Evolutionary conservation across 108 stramenopile genomes (phyloP).

Genomic region (Cyclostephanos invisitatus): DNA sequence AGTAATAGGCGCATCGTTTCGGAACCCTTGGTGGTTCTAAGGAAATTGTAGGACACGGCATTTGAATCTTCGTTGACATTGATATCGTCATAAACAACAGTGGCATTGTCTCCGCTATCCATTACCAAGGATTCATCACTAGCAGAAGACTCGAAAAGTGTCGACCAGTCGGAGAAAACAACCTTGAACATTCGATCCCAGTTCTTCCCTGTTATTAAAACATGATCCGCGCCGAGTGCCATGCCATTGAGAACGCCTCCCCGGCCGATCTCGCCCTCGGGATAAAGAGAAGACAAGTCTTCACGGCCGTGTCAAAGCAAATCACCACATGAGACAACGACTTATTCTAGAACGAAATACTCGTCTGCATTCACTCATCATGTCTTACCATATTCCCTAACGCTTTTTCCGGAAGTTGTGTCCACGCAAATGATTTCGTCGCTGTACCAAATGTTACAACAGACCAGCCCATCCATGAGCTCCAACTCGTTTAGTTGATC

Average conservation of each 20-base stretch:
- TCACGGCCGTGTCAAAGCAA: too few species aligned
- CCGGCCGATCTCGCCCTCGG: slow-evolving; percentile 37
- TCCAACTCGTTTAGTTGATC: slow-evolving; percentile 80
- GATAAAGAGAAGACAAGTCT: slow-evolving; percentile 75
- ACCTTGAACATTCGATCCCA: slow-evolving; percentile 81
- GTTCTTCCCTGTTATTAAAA: slow-evolving; percentile 66
- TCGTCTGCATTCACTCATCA: background rate
- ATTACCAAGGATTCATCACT: background rate
- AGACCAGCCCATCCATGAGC: slow-evolving; percentile 73
- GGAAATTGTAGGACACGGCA: slow-evolving; percentile 21
- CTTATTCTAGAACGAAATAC: background rate
- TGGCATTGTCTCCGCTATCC: background rate
- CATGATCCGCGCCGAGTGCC: slow-evolving; percentile 70
- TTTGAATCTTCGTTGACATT: background rate
- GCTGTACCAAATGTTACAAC: slow-evolving; percentile 85
- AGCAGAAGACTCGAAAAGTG: slow-evolving; percentile 12
- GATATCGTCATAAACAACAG: background rate
- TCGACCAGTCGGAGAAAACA: slow-evolving; percentile 39
- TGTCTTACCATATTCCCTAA: slow-evolving; percentile 80
- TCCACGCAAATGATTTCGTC: slow-evolving; percentile 81
- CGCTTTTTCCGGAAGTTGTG: slow-evolving; percentile 67
- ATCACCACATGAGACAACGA: background rate
- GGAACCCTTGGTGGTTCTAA: slow-evolving; percentile 18
- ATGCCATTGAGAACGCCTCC: slow-evolving; percentile 89
- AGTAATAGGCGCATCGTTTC: slow-evolving; percentile 16